These are phyloP conservation scores for Eucalyptus cloeziana DNA, from an alignment of 345 rosid genomes.

Conservation along the genomic window DNA sequence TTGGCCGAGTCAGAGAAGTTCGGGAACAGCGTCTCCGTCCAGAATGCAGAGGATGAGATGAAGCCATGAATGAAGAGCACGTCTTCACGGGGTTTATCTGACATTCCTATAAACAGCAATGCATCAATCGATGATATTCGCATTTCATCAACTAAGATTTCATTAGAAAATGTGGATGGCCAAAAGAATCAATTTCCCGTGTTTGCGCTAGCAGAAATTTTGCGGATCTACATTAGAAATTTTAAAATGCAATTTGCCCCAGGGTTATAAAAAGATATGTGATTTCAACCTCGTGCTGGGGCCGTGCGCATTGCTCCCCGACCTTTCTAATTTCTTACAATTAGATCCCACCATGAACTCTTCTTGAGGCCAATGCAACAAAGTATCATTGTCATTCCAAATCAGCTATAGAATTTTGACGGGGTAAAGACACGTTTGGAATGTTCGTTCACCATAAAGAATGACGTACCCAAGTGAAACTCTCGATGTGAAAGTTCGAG, in stretches of 20 bases:
- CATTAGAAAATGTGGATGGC: background rate
- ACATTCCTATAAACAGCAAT: background rate
- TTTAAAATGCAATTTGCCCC: background rate
- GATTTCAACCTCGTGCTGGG: background rate
- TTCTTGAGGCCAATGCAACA: background rate
- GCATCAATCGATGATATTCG: background rate
- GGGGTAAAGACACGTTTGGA: background rate
- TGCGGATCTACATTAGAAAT: background rate
- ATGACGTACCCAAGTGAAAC: background rate
- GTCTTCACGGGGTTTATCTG: constrained; percentile 54
- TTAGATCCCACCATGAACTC: background rate
- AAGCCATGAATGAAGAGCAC: constrained; percentile 97
- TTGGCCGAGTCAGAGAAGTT: constrained; percentile 65
- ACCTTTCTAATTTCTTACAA: background rate
- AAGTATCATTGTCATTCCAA: background rate
- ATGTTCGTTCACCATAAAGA: background rate
- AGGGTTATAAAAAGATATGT: background rate
- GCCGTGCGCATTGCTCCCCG: background rate
- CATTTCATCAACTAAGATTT: background rate
- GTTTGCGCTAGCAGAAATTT: background rate
- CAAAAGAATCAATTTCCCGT: background rate
- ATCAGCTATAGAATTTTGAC: background rate
- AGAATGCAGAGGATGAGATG: constrained; percentile 90
- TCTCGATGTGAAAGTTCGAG: background rate
- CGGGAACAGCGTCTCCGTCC: constrained; percentile 95